Evolutionary conservation across 169 alveolate species (phyloP).

Genomic region (Cryptosporidium ryanae): DNA sequence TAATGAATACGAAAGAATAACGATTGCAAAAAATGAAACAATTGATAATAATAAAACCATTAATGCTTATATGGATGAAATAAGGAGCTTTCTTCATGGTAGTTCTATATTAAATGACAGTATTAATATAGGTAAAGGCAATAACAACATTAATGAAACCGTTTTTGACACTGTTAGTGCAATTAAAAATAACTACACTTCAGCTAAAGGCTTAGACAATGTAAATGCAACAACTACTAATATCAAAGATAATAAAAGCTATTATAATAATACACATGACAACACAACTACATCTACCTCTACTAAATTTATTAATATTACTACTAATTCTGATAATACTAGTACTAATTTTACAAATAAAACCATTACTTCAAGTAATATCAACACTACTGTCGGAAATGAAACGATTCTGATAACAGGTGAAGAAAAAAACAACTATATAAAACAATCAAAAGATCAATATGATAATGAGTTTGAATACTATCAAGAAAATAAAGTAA

Average conservation of each 20-base stretch:
- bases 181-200: no score
- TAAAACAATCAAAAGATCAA: neutral
- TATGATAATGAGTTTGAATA: conserved; percentile 3
- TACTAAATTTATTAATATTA: neutral
- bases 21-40: neutral
- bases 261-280: no score
- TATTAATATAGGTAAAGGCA: neutral
- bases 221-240: no score
- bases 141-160: neutral
- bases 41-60: neutral
- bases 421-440: neutral
- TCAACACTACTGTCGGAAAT: neutral
- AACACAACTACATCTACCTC: neutral
- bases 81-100: no score
- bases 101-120: no score
- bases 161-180: no score
- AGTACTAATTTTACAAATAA: neutral
- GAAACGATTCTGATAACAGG: neutral
- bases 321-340: neutral
- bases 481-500: conserved; percentile 3
- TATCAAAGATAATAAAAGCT: no score
- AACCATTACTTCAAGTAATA: neutral
- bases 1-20: neutral
- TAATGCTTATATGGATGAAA: no score
- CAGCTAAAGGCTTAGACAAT: no score